Base-by-base conservation (phyloP, 1,139 yeast species). In the Pneumocystis sp. region DNA sequence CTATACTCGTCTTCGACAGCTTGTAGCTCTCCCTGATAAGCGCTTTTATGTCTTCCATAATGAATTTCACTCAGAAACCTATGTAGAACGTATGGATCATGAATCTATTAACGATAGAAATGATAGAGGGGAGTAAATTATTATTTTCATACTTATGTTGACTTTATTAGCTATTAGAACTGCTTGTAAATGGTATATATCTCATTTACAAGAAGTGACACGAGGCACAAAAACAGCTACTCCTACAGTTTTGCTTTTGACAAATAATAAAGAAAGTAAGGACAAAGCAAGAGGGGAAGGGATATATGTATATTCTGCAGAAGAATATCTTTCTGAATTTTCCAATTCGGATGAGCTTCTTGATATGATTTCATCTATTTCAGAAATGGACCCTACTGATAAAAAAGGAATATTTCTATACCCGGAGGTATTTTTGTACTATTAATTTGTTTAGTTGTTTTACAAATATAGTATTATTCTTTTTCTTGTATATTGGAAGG, bases 41-140 rank as follows among this genome's bases (percentile, higher is more conserved):
- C 79, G 97, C 68, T 89, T 91, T 73, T 83, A 88, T 61, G 95
- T 93, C 2, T 93, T 88, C 75, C 97, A 95, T 76, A 95, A 95
- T 75, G 98, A 93, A 74, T 95, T 90, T 74, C 83, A 83, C 70
- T 83, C 84, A 69, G 83, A 81, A 15, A 89, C 97, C 0, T 87
- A 80, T 74, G 80, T 85, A 3, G 78, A 78, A 29, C 83, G 97
- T 72, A 78, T 75, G 68, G 81, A 77, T 64, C 82, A 83, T 63
- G 98, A 93, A 74, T 73, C 85, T 17, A 87, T 90, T 69, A 91
- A 93, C 73, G 97, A 93, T 74, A 82, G 95, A 73, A 93, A 93
- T 72, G 97, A 93, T 75, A 79, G 97, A 70, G 57, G 57, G 12
- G 12, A 25, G 31, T 12, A 8, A 15, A 21, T n/a, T 25, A 50